Evolutionary conservation across 2,329 filamentous ascomycete species (phyloP).

Genomic region (Pochonia chlamydosporia): DNA sequence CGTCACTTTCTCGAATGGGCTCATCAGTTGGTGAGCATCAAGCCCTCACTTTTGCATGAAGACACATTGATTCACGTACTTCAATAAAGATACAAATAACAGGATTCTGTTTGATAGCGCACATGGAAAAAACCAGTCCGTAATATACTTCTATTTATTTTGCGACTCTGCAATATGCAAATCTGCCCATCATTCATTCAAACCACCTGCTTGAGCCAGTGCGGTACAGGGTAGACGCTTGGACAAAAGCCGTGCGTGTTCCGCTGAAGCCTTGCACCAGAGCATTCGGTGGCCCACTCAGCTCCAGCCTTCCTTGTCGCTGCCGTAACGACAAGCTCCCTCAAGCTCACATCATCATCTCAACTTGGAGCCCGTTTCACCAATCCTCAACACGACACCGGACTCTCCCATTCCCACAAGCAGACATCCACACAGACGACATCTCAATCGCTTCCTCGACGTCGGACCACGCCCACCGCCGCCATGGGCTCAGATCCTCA

Average conservation of each 20-base stretch:
- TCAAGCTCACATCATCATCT: slow-evolving; percentile 5
- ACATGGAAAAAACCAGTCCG: no score
- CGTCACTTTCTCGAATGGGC: no score
- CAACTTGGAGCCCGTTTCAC: not conserved
- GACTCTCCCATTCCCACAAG: not conserved
- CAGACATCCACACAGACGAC: not conserved
- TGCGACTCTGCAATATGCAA: no score
- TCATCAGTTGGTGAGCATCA: no score
- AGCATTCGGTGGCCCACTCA: slow-evolving; percentile 16
- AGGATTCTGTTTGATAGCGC: no score
- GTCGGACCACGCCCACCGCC: slow-evolving; percentile 15
- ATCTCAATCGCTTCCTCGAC: slow-evolving; percentile 19
- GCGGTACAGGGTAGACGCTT: not conserved
- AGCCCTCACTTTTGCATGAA: no score
- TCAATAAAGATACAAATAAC: no score
- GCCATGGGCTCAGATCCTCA: slow-evolving; percentile 76
- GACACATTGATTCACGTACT: no score
- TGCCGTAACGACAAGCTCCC: slow-evolving; percentile 2
- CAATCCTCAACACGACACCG: slow-evolving; percentile 10
- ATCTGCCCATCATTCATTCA: no score
- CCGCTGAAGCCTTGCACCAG: slow-evolving; percentile 22
- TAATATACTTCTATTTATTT: no score
- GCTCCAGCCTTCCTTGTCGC: slow-evolving; percentile 15
- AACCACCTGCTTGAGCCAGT: no score
- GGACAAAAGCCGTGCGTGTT: slow-evolving; percentile 17